These are phyloP conservation scores for Triticum aestivum DNA, from an alignment of 176 grass and related monocot genomes.

Conservation along the genomic window IWGSC_CS_RefSeq_v2.1 NC_057813.1:102762621-102763120, in stretches of 20 bases:
- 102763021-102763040: neutral
- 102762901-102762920: neutral
- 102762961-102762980: neutral
- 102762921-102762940: neutral
- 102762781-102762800: conserved; percentile 32
- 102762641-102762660: neutral
- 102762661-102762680: neutral
- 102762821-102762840: conserved; percentile 13
- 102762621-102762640: neutral
- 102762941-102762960: neutral
- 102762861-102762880: neutral
- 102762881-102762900: neutral
- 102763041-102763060: neutral
- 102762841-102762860: neutral
- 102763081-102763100: no score
- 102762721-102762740: neutral
- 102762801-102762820: conserved; percentile 8
- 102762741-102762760: neutral
- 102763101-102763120: no score
- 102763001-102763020: neutral
- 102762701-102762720: conserved; percentile 22
- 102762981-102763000: neutral
- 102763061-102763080: neutral
- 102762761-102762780: conserved; percentile 16
- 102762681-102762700: neutral